phyloP scores from a whole-genome alignment of 2,329 filamentous ascomycete species.

The Fusarium sp. region DNA sequence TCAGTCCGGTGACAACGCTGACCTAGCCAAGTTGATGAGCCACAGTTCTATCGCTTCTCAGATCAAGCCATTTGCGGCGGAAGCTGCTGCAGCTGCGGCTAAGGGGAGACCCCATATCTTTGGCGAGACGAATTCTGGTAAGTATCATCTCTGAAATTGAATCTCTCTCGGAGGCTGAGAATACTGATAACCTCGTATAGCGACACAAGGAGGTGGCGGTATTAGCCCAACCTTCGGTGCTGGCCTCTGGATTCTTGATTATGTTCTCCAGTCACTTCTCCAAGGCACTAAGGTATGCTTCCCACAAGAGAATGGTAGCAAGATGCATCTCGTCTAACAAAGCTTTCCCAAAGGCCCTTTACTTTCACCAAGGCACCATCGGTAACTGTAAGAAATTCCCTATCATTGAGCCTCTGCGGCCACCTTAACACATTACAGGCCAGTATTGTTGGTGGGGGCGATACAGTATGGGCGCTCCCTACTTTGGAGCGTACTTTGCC shows the following conservation, averaged over 20 bases:
- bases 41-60: slow-evolving; percentile 55
- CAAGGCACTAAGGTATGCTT: slow-evolving; percentile 41
- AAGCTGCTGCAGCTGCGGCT: slow-evolving; percentile 51
- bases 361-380: slow-evolving; percentile 66
- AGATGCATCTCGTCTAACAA: not conserved
- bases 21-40: slow-evolving; percentile 55
- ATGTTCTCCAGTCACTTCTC: slow-evolving; percentile 49
- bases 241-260: slow-evolving; percentile 57
- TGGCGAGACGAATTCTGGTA: slow-evolving; percentile 58
- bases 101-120: slow-evolving; percentile 56
- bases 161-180: not conserved
- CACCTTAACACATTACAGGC: slow-evolving; percentile 32
- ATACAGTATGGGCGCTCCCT: slow-evolving; percentile 63
- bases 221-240: slow-evolving; percentile 57
- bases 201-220: slow-evolving; percentile 53
- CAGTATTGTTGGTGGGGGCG: slow-evolving; percentile 62
- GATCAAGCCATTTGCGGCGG: slow-evolving; percentile 51
- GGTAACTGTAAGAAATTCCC: slow-evolving; percentile 57
- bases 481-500: slow-evolving; percentile 63
- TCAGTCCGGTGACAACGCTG: slow-evolving; percentile 50
- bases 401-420: rapidly evolving
- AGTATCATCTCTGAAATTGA: not conserved
- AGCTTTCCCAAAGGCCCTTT: slow-evolving; percentile 39
- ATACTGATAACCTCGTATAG: slow-evolving; percentile 27
- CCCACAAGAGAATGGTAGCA: not conserved